Evolutionary conservation across 2,329 filamentous ascomycete genomes (phyloP).

Genomic region (Colletotrichum abscissum): DNA sequence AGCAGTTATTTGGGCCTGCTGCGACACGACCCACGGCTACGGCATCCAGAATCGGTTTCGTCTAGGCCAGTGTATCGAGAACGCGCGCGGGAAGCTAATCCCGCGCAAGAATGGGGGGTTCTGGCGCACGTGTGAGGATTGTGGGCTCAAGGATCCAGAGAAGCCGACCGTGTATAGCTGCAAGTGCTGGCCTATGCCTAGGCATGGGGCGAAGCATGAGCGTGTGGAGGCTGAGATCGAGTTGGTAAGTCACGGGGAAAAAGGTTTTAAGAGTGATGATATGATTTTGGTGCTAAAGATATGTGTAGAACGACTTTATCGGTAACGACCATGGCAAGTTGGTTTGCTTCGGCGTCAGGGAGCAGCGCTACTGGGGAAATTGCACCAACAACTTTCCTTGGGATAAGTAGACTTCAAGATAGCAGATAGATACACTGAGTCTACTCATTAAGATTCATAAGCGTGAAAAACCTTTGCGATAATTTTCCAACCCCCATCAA

Average conservation of each 20-base stretch:
- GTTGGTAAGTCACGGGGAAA: neutral
- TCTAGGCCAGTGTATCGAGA: neutral
- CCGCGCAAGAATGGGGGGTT: neutral
- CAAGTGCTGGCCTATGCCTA: neutral
- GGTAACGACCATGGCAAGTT: neutral
- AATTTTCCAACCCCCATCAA: constrained; percentile 31
- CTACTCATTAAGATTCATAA: constrained; percentile 19
- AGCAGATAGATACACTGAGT: neutral
- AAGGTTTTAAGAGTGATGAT: fast-evolving
- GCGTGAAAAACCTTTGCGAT: constrained; percentile 34
- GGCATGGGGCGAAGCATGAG: neutral
- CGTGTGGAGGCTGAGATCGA: neutral
- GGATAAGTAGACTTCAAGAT: neutral
- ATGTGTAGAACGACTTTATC: neutral
- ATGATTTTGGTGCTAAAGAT: fast-evolving
- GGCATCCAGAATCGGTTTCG: neutral
- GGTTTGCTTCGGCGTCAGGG: neutral
- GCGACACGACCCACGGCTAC: neutral
- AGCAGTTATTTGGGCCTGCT: neutral
- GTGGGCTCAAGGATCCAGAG: neutral
- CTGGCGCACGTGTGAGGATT: constrained; percentile 8
- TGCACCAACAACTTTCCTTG: neutral
- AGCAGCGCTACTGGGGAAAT: neutral
- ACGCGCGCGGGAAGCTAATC: neutral
- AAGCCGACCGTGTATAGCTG: neutral